A percentile compares a stretch with the other conserved stretches of the same genome.
Conservation (phyloP, 768 basidiomycete species). For the Tricholoma sp. region DNA sequence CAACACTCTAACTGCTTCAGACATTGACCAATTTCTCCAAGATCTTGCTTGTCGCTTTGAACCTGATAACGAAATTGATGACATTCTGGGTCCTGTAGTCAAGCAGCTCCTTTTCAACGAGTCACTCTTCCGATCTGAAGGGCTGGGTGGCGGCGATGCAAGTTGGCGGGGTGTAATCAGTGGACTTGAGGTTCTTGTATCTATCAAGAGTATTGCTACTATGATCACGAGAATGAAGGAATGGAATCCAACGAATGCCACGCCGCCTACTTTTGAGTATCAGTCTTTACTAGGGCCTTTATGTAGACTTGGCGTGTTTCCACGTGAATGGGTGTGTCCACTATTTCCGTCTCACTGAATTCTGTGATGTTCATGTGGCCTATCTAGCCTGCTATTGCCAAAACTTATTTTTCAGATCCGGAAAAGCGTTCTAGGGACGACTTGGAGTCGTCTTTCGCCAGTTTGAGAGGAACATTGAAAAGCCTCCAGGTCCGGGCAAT, state of each 20-base stretch:
- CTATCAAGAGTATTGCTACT: slow-evolving; percentile 76
- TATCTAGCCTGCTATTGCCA: slow-evolving; percentile 64
- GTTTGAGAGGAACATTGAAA: slow-evolving; percentile 81
- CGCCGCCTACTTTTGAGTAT: slow-evolving; percentile 57
- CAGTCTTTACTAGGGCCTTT: slow-evolving; percentile 78
- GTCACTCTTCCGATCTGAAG: slow-evolving; percentile 60
- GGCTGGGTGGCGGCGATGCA: slow-evolving; percentile 65
- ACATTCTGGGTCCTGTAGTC: slow-evolving; percentile 73
- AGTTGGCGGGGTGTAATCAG: slow-evolving; percentile 84
- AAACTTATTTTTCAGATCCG: slow-evolving; percentile 81
- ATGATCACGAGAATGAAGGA: slow-evolving; percentile 73
- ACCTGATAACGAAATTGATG: slow-evolving; percentile 71
- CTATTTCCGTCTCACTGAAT: not conserved
- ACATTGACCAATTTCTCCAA: slow-evolving; percentile 75
- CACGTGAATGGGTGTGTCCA: slow-evolving; percentile 76
- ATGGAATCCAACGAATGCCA: slow-evolving; percentile 63
- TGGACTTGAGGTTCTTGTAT: slow-evolving; percentile 75
- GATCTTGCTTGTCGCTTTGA: slow-evolving; percentile 83
- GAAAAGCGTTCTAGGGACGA: slow-evolving; percentile 70
- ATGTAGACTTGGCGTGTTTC: slow-evolving; percentile 78
- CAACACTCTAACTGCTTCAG: slow-evolving; percentile 53
- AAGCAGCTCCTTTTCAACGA: slow-evolving; percentile 56
- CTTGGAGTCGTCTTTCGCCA: slow-evolving; percentile 77
- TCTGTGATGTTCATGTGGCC: slow-evolving; percentile 6
- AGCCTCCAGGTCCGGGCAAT: slow-evolving; percentile 60